These are phyloP conservation scores for Cladobotryum protrusum DNA, from an alignment of 2,329 filamentous ascomycete genomes.

Conservation along the genomic window DNA sequence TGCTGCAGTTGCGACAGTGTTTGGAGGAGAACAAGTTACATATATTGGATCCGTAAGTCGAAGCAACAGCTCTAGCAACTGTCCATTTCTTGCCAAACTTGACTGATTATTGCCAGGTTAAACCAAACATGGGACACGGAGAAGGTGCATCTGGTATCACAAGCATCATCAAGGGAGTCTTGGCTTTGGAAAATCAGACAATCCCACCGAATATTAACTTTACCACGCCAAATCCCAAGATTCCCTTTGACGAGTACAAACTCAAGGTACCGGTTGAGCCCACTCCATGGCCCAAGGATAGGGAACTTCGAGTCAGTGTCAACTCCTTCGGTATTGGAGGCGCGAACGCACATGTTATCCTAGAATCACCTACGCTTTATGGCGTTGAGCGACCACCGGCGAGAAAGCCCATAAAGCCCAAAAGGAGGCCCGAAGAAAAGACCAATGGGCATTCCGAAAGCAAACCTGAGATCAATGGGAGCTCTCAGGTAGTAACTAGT, in stretches of 20 bases:
- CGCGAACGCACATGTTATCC: conserved; percentile 25
- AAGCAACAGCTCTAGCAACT: background rate
- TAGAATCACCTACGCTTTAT: too few species aligned
- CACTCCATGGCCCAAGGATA: conserved; percentile 30
- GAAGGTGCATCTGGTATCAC: conserved; percentile 39
- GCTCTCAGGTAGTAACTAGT: too few species aligned
- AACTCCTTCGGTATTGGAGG: conserved; percentile 33
- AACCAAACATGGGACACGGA: conserved; percentile 37
- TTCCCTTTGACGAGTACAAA: conserved; percentile 12
- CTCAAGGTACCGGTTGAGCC: conserved; percentile 25
- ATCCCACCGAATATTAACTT: conserved; percentile 38
- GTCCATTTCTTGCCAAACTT: too few species aligned
- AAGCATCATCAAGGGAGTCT: conserved; percentile 36
- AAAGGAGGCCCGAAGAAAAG: too few species aligned
- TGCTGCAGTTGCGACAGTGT: conserved; percentile 25
- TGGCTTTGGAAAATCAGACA: conserved; percentile 33
- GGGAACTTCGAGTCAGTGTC: conserved; percentile 19
- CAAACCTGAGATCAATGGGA: too few species aligned
- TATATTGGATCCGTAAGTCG: conserved; percentile 24
- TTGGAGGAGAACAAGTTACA: conserved; percentile 18
- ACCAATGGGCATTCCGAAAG: too few species aligned
- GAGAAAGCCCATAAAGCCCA: too few species aligned
- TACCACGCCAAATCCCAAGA: conserved; percentile 30
- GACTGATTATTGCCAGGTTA: conserved; percentile 21
- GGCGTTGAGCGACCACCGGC: too few species aligned